phyloP scores from a whole-genome alignment of 176 grass and related monocot genomes.

The Elaeis guineensis region DNA sequence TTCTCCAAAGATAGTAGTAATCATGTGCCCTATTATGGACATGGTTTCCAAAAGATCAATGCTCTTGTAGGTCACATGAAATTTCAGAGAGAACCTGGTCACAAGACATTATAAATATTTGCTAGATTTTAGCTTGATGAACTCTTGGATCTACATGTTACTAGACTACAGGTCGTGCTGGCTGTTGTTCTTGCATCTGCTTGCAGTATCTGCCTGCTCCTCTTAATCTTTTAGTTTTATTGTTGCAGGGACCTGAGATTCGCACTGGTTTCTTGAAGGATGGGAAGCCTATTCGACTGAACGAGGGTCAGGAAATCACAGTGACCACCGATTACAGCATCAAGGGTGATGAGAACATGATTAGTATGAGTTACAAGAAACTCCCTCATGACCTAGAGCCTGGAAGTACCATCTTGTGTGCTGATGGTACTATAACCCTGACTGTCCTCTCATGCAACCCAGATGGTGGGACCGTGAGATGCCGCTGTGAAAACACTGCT shows the following conservation, averaged over 20 bases:
- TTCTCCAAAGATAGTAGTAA: no score
- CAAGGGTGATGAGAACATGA: constrained; percentile 13
- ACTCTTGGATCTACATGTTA: no score
- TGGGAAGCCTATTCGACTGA: constrained; percentile 6
- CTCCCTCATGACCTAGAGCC: constrained; percentile 1
- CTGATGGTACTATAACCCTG: constrained; percentile 9
- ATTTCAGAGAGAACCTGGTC: no score
- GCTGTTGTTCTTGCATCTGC: not conserved
- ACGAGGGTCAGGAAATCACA: constrained; percentile 11
- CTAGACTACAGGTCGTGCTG: no score
- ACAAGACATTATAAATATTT: no score
- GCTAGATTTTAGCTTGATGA: no score
- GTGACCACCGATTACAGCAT: constrained; percentile 3
- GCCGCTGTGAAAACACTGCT: constrained; percentile 7
- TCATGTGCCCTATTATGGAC: no score
- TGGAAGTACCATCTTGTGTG: constrained; percentile 5
- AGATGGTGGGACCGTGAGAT: constrained; percentile 2
- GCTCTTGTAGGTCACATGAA: no score
- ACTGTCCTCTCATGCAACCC: constrained; percentile 6
- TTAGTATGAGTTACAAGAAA: constrained; percentile 13
- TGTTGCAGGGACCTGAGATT: constrained; percentile 6
- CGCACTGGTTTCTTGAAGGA: constrained; percentile 11
- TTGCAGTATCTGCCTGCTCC: not conserved
- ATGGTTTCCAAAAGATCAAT: no score
- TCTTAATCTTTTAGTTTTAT: not conserved